Percentiles rank a stretch among this genome's conserved stretches.
These are phyloP conservation scores for Phytophthora pisi DNA, from an alignment of 352 stramenopile species.

Conservation along the genomic window DNA sequence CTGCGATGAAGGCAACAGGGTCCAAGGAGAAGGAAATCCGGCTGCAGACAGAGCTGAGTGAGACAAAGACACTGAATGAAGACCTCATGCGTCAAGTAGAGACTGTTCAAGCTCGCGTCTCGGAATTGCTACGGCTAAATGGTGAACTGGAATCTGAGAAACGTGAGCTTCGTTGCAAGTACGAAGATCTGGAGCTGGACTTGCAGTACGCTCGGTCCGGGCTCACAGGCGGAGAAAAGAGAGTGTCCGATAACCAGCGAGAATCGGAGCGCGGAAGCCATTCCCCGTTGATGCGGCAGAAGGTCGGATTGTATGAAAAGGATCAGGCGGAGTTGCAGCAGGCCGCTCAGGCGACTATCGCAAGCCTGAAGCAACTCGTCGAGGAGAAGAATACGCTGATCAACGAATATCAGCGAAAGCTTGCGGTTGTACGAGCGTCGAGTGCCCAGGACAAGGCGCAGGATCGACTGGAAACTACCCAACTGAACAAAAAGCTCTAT, in stretches of 20 bases:
- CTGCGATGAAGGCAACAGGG: constrained; percentile 27
- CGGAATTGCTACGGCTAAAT: constrained; percentile 51
- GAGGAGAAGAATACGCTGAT: constrained; percentile 79
- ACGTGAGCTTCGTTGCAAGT: constrained; percentile 46
- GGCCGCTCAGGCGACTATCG: constrained; percentile 77
- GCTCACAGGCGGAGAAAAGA: constrained; percentile 21
- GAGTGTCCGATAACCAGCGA: constrained; percentile 34
- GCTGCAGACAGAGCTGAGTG: constrained; percentile 34
- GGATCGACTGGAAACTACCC: constrained; percentile 57
- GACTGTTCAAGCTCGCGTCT: constrained; percentile 42
- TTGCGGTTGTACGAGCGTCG: constrained; percentile 53
- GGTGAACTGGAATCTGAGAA: constrained; percentile 51
- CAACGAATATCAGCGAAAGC: constrained; percentile 63
- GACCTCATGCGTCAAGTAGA: constrained; percentile 64
- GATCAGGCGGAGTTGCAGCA: constrained; percentile 77
- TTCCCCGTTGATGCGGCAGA: constrained; percentile 61
- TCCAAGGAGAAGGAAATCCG: constrained; percentile 36
- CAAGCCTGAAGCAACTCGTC: constrained; percentile 81
- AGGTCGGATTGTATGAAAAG: constrained; percentile 78
- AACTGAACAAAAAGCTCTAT: constrained; percentile 72
- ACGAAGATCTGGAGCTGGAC: constrained; percentile 67
- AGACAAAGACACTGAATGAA: constrained; percentile 45
- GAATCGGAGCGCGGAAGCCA: constrained; percentile 21
- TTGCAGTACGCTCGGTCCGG: constrained; percentile 57
- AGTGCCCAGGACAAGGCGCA: constrained; percentile 54